These are phyloP conservation scores for Athelia psychrophila DNA, from an alignment of 1,284 basidiomycete genomes.

Conservation along the genomic window DNA sequence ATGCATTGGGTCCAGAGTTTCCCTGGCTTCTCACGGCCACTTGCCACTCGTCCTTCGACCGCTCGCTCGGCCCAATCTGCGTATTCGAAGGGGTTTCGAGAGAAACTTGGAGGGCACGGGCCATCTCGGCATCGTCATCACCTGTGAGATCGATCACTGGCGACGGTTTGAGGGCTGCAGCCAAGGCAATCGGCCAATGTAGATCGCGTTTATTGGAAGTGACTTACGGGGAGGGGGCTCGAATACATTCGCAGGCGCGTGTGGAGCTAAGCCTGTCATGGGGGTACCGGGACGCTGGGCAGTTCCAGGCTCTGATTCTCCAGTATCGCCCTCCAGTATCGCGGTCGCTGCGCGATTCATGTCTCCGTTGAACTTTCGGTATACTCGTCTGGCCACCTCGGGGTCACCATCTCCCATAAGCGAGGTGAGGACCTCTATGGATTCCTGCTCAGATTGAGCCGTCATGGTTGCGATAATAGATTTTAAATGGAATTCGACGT, in stretches of 20 bases:
- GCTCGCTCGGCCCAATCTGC: conserved; percentile 54
- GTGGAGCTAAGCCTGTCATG: too few relatives aligned
- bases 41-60: conserved; percentile 64
- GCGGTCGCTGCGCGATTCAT: neutral
- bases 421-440: neutral
- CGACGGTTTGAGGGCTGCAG: neutral
- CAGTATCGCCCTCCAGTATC: neutral
- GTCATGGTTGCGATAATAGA: neutral
- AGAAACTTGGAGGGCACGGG: conserved; percentile 51
- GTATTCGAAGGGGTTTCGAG: conserved; percentile 33
- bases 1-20: neutral
- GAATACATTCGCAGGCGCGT: neutral
- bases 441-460: neutral
- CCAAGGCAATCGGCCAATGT: neutral
- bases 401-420: neutral
- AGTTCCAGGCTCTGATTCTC: neutral
- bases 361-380: neutral
- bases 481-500: neutral
- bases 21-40: conserved; percentile 34
- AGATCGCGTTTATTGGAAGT: neutral
- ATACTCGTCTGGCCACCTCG: neutral
- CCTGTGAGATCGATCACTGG: conserved; percentile 50
- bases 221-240: neutral
- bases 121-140: conserved; percentile 50
- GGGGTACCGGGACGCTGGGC: neutral